Evolutionary conservation across 163 green algal genomes (phyloP), one percentile per base, ranked within the genome.

Genomic region (Chlorella variabilis): DNA sequence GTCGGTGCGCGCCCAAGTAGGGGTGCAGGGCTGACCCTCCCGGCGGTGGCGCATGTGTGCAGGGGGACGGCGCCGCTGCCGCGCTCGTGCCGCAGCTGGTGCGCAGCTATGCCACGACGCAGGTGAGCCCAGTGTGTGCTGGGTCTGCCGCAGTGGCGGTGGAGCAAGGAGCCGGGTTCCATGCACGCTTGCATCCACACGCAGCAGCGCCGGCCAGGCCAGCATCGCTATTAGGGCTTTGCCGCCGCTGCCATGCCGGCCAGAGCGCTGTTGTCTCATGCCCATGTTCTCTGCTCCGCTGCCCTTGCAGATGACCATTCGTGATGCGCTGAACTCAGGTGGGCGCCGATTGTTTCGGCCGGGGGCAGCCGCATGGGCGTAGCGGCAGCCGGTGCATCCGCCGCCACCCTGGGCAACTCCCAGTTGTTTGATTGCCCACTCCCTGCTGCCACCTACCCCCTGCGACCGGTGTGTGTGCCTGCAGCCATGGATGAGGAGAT

Each of bases 401-500:
- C n/a, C n/a, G n/a, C n/a, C n/a, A n/a, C n/a, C n/a, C n/a, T n/a
- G n/a, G n/a, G n/a, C n/a, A n/a, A n/a, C n/a, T n/a, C n/a, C n/a
- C n/a, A n/a, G n/a, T n/a, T n/a, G n/a, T n/a, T n/a, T n/a, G n/a
- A n/a, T n/a, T n/a, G n/a, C n/a, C 45, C 45, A 23, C 45, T 11
- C 45, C 45, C 45, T 54, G 45, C 45, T 54, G 45, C 45, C 45
- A 15, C 45, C 15, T 15, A 54, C 45, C 45, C 45, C 15, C 15
- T 63, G 54, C 54, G 54, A 33, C 54, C 8, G 20, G 20, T n/a
- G 15, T 63, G 54, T 67, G 54, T n/a, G 18, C 34, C 7, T 79
- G 51, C 71, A 80, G 97, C 97, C 2, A 86, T 99, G 62, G 95
- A 98, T 71, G 97, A 99, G 87, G 97, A 99, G 85, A 97, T 99